Evolutionary conservation across 179 eudicot genomes (phyloP).

Genomic region (Carnegiea gigantea): DNA sequence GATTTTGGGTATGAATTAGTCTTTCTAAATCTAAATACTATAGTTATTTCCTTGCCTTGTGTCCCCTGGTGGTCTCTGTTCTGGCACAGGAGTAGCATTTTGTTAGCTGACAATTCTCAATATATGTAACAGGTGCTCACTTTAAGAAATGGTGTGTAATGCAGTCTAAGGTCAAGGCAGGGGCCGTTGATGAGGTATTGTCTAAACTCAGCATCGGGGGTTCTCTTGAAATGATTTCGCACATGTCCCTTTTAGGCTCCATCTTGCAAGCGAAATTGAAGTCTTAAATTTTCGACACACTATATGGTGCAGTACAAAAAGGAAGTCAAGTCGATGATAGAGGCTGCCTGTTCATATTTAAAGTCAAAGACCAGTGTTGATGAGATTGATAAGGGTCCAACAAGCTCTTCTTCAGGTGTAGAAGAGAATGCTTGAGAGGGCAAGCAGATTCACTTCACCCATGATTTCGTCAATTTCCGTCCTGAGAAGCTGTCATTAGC

Average conservation of each 20-base stretch:
- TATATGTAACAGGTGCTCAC: slow-evolving; percentile 65
- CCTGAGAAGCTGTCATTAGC: too few relatives aligned
- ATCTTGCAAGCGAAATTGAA: too few relatives aligned
- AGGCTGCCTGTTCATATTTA: slow-evolving; percentile 57
- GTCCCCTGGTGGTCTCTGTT: neutral
- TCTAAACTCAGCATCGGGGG: neutral
- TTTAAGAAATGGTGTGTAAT: slow-evolving; percentile 96
- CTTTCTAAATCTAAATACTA: neutral
- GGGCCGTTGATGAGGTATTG: slow-evolving; percentile 70
- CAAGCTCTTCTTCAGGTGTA: slow-evolving; percentile 21
- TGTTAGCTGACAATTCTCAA: too few relatives aligned
- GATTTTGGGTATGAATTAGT: neutral
- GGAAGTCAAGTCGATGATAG: slow-evolving; percentile 68
- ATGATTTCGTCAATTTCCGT: too few relatives aligned
- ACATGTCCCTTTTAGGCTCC: neutral
- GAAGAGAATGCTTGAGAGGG: slow-evolving; percentile 32
- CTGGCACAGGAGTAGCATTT: too few relatives aligned
- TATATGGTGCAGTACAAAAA: slow-evolving; percentile 65
- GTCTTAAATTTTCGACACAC: too few relatives aligned
- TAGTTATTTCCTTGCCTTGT: neutral
- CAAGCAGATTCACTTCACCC: too few relatives aligned
- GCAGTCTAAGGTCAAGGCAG: slow-evolving; percentile 80
- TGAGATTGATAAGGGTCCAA: slow-evolving; percentile 22
- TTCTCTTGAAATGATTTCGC: neutral
- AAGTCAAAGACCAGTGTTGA: slow-evolving; percentile 39